These are phyloP conservation scores for Boletus huronensis DNA, from an alignment of 768 basidiomycete species.

Conservation along the genomic window DNA sequence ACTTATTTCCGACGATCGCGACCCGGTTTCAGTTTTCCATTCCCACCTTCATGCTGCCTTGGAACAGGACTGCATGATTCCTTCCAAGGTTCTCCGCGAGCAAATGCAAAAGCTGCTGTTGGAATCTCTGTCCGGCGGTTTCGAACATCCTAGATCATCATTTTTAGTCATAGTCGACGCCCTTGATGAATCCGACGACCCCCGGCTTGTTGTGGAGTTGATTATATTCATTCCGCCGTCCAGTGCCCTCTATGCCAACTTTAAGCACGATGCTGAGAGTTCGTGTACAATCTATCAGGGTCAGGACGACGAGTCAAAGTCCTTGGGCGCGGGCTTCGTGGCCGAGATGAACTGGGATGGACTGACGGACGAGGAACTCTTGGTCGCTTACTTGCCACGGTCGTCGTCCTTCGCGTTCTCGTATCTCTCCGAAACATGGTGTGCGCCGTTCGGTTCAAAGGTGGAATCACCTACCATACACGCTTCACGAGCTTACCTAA, in stretches of 20 bases:
- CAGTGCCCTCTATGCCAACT: constrained; percentile 7
- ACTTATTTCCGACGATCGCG: too few species aligned
- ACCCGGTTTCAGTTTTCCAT: too few species aligned
- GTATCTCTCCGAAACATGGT: background rate
- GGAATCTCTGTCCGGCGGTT: too few species aligned
- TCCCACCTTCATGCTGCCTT: too few species aligned
- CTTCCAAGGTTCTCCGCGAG: too few species aligned
- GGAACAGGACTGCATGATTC: too few species aligned
- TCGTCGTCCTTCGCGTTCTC: constrained; percentile 6
- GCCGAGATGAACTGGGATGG: background rate
- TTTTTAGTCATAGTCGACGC: too few species aligned
- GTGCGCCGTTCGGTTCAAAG: background rate
- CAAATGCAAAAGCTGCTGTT: too few species aligned
- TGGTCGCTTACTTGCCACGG: constrained; percentile 1
- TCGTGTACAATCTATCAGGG: constrained; percentile 7
- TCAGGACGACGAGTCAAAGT: background rate
- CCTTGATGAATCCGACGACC: too few species aligned
- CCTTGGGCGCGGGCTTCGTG: too few species aligned
- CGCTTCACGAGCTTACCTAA: background rate
- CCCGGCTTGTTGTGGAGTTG: too few species aligned
- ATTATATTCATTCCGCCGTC: constrained; percentile 7
- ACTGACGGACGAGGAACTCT: background rate
- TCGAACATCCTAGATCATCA: too few species aligned
- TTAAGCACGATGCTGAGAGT: constrained; percentile 10
- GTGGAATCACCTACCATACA: background rate